Evolutionary conservation across 306 rosid species (phyloP).

Genomic region (Oxytropis ochrocephala): DNA sequence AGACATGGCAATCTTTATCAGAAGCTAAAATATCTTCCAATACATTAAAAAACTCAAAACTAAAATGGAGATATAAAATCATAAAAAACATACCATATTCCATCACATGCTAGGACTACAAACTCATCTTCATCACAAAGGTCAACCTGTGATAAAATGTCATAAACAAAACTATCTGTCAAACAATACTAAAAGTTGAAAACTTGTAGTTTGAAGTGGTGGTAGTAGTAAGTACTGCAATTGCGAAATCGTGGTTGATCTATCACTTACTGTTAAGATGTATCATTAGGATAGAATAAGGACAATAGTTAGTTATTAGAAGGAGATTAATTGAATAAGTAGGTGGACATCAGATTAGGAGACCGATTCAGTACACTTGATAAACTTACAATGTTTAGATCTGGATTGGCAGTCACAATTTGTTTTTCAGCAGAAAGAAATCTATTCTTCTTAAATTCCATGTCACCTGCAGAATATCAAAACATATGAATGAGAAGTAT

Average conservation of each 20-base stretch:
- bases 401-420: conserved; percentile 83
- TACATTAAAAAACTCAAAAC: neutral
- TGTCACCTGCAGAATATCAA: conserved; percentile 60
- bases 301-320: too few relatives aligned
- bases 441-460: conserved; percentile 86
- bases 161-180: neutral
- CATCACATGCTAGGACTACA: conserved; percentile 58
- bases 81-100: conserved; percentile 74
- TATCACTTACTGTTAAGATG: neutral
- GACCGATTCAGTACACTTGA: too few relatives aligned
- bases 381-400: conserved; percentile 64
- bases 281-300: neutral
- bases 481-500: conserved; percentile 1
- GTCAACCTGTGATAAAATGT: conserved; percentile 46
- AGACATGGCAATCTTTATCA: neutral
- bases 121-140: conserved; percentile 81
- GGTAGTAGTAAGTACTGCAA: neutral
- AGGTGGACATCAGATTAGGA: too few relatives aligned
- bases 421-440: conserved; percentile 74
- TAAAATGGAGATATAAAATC: conserved; percentile 5
- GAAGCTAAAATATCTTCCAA: neutral
- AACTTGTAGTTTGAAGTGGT: neutral
- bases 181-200: neutral
- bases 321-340: too few relatives aligned
- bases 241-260: neutral